A percentile compares a stretch with the other conserved stretches of the same genome.
These are phyloP conservation scores for Hyphochytrium catenoides DNA, from an alignment of 352 stramenopile genomes.

Conservation along the genomic window DNA sequence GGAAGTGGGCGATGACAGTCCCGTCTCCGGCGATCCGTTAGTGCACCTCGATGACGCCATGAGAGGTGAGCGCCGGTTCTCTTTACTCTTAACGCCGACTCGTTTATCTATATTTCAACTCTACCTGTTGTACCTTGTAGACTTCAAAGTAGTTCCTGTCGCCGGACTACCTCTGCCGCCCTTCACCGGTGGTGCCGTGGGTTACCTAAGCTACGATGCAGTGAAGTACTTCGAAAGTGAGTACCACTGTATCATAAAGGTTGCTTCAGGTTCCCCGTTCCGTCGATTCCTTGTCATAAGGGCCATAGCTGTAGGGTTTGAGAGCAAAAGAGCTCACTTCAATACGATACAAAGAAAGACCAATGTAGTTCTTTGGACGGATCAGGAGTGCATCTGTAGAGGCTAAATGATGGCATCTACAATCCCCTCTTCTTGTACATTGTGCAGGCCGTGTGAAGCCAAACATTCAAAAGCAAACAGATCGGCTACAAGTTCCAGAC, in stretches of 20 bases:
- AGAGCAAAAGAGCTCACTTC: too few relatives aligned
- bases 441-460: too few relatives aligned
- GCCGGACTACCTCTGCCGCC: conserved; percentile 35
- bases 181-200: conserved; percentile 57
- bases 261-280: too few relatives aligned
- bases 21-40: conserved; percentile 35
- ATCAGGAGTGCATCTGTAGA: too few relatives aligned
- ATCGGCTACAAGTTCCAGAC: conserved; percentile 52
- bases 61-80: conserved; percentile 14
- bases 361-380: too few relatives aligned
- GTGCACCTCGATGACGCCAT: conserved; percentile 49
- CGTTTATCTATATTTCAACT: not conserved
- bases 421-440: too few relatives aligned
- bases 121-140: too few relatives aligned
- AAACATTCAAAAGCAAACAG: conserved; percentile 36
- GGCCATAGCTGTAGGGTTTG: too few relatives aligned
- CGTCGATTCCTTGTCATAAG: too few relatives aligned
- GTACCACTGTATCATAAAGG: too few relatives aligned
- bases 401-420: too few relatives aligned
- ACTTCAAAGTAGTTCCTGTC: conserved; percentile 33
- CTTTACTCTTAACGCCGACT: not conserved
- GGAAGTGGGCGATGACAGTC: conserved; percentile 25
- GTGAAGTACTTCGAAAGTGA: conserved; percentile 64
- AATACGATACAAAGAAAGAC: too few relatives aligned
- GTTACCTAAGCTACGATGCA: conserved; percentile 63